Conservation (phyloP, 2,329 filamentous ascomycete genomes). For the Fusarium anguioides region DNA sequence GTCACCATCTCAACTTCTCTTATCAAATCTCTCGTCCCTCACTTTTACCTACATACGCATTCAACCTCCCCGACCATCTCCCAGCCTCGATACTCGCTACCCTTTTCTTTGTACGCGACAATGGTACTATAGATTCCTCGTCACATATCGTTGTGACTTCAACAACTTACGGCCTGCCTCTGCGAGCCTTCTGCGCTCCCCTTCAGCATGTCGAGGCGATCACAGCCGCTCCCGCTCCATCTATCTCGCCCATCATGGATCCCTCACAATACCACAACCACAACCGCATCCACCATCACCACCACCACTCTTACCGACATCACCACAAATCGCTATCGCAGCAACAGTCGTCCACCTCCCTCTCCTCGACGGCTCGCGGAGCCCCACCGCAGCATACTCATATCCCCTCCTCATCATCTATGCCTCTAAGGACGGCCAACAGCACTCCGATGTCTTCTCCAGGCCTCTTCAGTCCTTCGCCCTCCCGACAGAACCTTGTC, state of each 20-base stretch:
- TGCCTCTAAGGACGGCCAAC: constrained; percentile 61
- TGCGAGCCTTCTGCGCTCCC: constrained; percentile 38
- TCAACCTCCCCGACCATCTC: not conserved
- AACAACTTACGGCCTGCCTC: constrained; percentile 37
- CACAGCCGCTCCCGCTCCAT: constrained; percentile 34
- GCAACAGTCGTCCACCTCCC: constrained; percentile 45
- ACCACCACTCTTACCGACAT: constrained; percentile 38
- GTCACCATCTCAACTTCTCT: constrained; percentile 36
- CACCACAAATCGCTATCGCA: constrained; percentile 47
- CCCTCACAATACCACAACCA: constrained; percentile 43
- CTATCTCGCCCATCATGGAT: constrained; percentile 45
- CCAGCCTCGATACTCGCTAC: constrained; percentile 14
- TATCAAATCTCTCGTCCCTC: constrained; percentile 32
- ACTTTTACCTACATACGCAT: not conserved
- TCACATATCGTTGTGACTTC: constrained; percentile 41
- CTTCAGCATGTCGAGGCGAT: constrained; percentile 46
- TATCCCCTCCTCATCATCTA: constrained; percentile 51
- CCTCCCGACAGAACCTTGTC: constrained; percentile 55
- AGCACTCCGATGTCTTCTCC: constrained; percentile 71
- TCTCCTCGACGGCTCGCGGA: constrained; percentile 42
- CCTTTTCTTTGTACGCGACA: constrained; percentile 28
- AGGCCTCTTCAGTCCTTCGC: constrained; percentile 68
- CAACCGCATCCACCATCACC: constrained; percentile 36
- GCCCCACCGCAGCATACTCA: constrained; percentile 47
- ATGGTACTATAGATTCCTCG: constrained; percentile 44